phyloP scores from a whole-genome alignment of 2,329 filamentous ascomycete species.

The Colletotrichum abscissum region DNA sequence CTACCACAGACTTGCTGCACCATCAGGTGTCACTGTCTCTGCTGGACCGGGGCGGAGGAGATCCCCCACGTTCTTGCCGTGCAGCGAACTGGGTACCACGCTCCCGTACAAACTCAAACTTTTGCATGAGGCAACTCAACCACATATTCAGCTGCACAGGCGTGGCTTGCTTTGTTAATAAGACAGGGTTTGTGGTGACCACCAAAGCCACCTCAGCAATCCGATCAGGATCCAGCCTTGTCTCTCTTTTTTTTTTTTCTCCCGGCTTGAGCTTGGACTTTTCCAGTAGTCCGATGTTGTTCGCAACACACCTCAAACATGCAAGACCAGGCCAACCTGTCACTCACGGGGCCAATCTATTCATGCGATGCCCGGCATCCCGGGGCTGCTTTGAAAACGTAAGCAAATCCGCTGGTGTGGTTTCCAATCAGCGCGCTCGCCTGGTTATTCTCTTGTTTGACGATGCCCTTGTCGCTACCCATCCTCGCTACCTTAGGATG shows the following conservation, averaged over 20 bases:
- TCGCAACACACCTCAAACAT: constrained; percentile 45
- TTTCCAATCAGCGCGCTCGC: constrained; percentile 3
- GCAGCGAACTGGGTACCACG: not conserved
- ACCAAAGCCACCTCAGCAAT: not conserved
- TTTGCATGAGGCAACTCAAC: constrained; percentile 19
- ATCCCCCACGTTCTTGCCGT: constrained; percentile 14
- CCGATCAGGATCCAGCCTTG: constrained; percentile 23
- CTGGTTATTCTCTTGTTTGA: constrained; percentile 4
- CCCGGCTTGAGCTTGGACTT: constrained; percentile 23
- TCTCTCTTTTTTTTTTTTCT: not conserved
- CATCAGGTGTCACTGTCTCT: constrained; percentile 12
- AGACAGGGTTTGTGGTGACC: not conserved
- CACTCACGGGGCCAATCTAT: constrained; percentile 29
- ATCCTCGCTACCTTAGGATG: not conserved
- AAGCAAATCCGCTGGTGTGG: constrained; percentile 20
- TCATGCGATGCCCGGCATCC: constrained; percentile 33
- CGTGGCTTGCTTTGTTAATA: constrained; percentile 12
- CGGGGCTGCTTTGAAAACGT: constrained; percentile 6
- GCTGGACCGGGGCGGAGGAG: not conserved
- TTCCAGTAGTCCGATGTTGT: constrained; percentile 31
- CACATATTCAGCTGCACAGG: constrained; percentile 8
- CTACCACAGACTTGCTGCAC: constrained; percentile 12
- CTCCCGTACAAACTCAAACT: not conserved
- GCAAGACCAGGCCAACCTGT: constrained; percentile 21
- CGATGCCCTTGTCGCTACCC: not conserved